Base-by-base conservation (phyloP, 176 grass and related monocot genomes). In the Coix lacrymajobi region DNA sequence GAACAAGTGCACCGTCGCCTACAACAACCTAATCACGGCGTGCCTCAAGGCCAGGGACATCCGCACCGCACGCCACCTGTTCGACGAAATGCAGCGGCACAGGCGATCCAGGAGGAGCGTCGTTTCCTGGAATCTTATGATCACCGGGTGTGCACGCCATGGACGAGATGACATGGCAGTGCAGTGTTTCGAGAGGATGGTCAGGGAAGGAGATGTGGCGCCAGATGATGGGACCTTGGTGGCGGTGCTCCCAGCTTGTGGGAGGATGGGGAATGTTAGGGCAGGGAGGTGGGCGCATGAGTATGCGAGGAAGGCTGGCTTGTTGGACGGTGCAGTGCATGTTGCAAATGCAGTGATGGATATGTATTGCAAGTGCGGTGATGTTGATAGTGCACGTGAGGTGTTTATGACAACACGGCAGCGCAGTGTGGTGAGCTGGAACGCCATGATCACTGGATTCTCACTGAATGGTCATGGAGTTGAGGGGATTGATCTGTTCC, bases 281-380 rank as follows among this genome's bases (percentile, higher is more conserved):
- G 63, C 70, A 4, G 92, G 92, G 31, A 83, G 45, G 19, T 88
- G 74, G 83, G 86, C 45, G 3, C 88, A 88, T 49, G 73, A 85
- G 61, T 85, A 88, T 17, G 88, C 88, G 0, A 78, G 13, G 6
- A 85, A 69, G 46, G 77, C 30, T 9, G 75, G 83, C 1, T 28
- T 91, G n/a, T 5, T 88, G 30, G 73, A 81, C 1, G 29, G 51
- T 28, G 58, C 77, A 2, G 64, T 88, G 17, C 57, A 88, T 71
- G 88, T 91, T 78, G 86, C 66, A 7, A 94, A 94, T 67, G 80
- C 83, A 2, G 56, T 94, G 30, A 26, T 94, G 17, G 88, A 91
- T 36, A 94, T 94, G 92, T 88, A 91, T 25, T 94, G 88, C 83
- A 91, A 94, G 69, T 86, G 92, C 2, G 92, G 92, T 10, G 86